A percentile compares a stretch with the other conserved stretches of the same genome.
Conservation (phyloP, 345 rosid genomes). For the Eucalyptus erythrocorys region DNA sequence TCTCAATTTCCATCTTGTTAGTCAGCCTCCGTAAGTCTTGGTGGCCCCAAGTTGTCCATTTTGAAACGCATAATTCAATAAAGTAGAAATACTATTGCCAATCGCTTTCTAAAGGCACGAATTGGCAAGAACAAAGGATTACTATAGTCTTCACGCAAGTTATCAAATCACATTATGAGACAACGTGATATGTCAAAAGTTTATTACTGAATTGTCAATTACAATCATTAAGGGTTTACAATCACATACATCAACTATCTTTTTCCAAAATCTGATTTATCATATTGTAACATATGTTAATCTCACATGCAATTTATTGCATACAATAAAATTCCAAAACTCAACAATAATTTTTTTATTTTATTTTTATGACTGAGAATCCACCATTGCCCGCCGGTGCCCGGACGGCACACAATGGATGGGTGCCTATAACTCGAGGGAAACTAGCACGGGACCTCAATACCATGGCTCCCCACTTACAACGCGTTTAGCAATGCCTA, state of each 20-base stretch:
- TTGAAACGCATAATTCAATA: background rate
- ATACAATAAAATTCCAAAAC: background rate
- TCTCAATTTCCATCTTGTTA: background rate
- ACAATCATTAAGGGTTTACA: background rate
- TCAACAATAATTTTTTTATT: no score
- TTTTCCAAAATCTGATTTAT: background rate
- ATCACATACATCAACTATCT: background rate
- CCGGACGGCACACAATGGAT: no score
- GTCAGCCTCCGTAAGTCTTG: background rate
- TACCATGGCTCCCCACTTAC: no score
- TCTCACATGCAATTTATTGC: background rate
- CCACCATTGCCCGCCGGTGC: no score
- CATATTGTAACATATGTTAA: background rate
- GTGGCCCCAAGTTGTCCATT: background rate
- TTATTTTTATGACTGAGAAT: no score
- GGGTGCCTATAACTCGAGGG: no score
- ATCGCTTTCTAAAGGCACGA: background rate
- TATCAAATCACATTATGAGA: background rate
- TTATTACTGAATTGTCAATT: rapidly evolving
- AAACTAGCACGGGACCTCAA: no score
- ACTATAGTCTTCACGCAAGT: rapidly evolving
- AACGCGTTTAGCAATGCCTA: no score
- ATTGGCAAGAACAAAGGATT: background rate
- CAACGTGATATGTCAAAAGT: rapidly evolving
- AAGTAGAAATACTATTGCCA: background rate